Percentiles rank a stretch among this genome's conserved stretches.
These are phyloP conservation scores for Hondaea fermentalgiana DNA, from an alignment of 108 stramenopile species.

Conservation along the genomic window DNA sequence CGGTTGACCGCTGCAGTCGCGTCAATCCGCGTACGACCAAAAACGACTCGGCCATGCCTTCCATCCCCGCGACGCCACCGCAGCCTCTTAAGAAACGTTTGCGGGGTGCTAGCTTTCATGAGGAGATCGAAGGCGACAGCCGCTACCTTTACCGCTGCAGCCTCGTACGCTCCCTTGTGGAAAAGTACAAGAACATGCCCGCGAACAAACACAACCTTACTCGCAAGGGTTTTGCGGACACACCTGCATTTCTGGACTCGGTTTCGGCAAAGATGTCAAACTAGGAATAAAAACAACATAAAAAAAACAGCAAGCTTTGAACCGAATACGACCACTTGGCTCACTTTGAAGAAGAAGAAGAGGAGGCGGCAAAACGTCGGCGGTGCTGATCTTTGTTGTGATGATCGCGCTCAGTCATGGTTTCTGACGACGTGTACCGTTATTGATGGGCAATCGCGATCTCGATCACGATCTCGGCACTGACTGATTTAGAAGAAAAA, in stretches of 20 bases:
- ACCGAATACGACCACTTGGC: too few relatives aligned
- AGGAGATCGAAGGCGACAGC: constrained; percentile 6
- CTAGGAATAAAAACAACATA: too few relatives aligned
- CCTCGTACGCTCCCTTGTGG: not conserved
- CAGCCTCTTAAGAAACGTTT: not conserved
- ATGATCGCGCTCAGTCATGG: too few relatives aligned
- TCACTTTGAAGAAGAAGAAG: too few relatives aligned
- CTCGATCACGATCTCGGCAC: too few relatives aligned
- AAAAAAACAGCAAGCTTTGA: too few relatives aligned
- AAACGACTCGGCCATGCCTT: not conserved
- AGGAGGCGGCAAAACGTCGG: too few relatives aligned
- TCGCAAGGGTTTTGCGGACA: constrained; percentile 8
- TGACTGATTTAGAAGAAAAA: too few relatives aligned
- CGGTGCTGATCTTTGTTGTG: too few relatives aligned
- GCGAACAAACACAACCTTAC: not conserved
- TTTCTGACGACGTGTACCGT: too few relatives aligned
- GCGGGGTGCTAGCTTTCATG: constrained; percentile 7
- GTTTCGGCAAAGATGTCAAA: not conserved
- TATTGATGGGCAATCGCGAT: too few relatives aligned
- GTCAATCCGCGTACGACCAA: not conserved
- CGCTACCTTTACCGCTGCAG: not conserved
- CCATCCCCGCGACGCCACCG: not conserved
- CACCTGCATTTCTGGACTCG: not conserved
- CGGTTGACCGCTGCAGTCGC: not conserved
- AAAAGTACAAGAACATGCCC: constrained; percentile 17